Evolutionary conservation across 2,329 filamentous ascomycete species (phyloP), one percentile per base, ranked within the genome.

Genomic region (Colletotrichum musicola): DNA sequence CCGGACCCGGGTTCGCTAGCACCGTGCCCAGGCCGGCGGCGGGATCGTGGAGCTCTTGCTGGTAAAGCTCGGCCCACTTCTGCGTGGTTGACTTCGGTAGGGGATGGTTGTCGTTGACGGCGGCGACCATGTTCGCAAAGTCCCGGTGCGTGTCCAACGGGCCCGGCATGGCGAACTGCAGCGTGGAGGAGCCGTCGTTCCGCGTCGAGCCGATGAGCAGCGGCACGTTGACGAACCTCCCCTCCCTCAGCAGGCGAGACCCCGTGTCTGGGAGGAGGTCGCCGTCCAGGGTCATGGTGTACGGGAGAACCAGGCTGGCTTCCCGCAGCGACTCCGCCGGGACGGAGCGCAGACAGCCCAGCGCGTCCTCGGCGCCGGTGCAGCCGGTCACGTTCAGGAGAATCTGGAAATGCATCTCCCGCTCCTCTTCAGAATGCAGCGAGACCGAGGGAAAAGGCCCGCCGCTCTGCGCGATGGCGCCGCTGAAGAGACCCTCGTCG

Each of bases 401-500:
- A 18, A 7, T 30, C 9, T 58, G 6, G 40, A 44, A 58, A 0
- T 58, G 22, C 25, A 4, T 38, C 40, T 47, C 20, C 20, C 38
- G 44, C 13, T 42, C 40, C 51, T 55, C n/a, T 1, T 27, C 51
- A 4, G 6, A 12, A 22, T 40, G 16, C 7, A 12, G 27, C 16
- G 18, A n/a, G 14, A 42, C 14, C 30, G 27, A 20, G 12, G 51
- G 42, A 12, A 56, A 56, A 3, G 53, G 53, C 1, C 35, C 18
- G 4, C 40, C 55, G 40, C 55, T 58, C 6, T 46, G 40, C 2
- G 76, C 71, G 44, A 82, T 80, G 13, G 78, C 71, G 18, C 75
- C 84, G 6, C 74, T 77, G 74, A 90, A 89, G 1, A 89, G 77
- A 1, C 74, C 69, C 25, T 80, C 80, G 4, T 80, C 78, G 1